Evolutionary conservation across 2,329 filamentous ascomycete species (phyloP), one percentile per base, ranked within the genome.

Genomic region (Epichloe gansuensis): DNA sequence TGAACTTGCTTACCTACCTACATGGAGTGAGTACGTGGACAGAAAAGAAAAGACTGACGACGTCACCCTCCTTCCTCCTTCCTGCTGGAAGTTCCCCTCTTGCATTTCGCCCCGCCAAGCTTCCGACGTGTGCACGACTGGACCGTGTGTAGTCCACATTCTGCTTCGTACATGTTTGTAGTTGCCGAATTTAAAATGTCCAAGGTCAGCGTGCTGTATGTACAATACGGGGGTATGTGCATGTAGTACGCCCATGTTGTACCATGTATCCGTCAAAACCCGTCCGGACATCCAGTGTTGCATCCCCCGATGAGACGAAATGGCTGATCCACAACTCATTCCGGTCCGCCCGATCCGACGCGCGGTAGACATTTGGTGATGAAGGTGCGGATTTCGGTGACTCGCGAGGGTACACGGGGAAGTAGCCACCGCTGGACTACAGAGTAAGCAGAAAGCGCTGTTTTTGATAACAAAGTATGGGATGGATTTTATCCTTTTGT

Each of bases 251-350:
- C 3, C 23, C 23, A 23, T 23, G 17, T 17, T 17, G 17, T 17
- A 17, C 17, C 17, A 4, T 27, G 27, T 27, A 31, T 7, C 27
- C 27, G 8, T 70, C 5, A 67, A 60, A 8, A 75, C 59, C 21
- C 57, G 57, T n/a, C 72, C 73, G 17, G 17, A 17, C 17, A 47
- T 71, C 69, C 27, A 31, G 27, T 31, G 27, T 31, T 7, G 1
- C 17, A 21, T 21, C 17, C 17, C 17, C 17, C 17, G 17, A 21
- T 21, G 17, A 21, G 17, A 21, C 17, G 17, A 21, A 76, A 40
- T 61, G 68, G 35, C 61, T 60, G 15, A 71, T 59, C 74, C 74
- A 76, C 42, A 68, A 64, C 51, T 71, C 67, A 47, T 72, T 68
- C 54, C 61, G 59, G n/a, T 65, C 64, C 3, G 61, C 59, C 25